Evolutionary conservation across 352 stramenopile genomes (phyloP), one percentile per base, ranked within the genome.

Genomic region (Phytopythium chamaehyphon): DNA sequence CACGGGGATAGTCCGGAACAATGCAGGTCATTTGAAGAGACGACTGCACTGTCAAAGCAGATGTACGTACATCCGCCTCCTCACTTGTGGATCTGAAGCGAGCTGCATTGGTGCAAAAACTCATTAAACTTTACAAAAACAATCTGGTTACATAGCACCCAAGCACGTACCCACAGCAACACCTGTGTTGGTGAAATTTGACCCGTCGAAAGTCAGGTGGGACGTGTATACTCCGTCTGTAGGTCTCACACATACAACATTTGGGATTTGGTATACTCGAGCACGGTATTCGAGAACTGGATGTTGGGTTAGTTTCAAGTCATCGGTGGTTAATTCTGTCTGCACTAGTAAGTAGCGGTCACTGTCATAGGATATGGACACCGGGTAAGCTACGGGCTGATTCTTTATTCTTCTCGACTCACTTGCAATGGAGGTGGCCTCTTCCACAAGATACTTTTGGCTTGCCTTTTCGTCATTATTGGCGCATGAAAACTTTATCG

Each of bases 191-290:
- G 73, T 83, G 22, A 90, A 88, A 18, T 79, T 65, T 2, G 52
- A 54, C 1, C 79, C 79, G 22, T 84, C 61, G 40, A 88, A 60
- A 2, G 73, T 78, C 14, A 90, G 19, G 10, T 60, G 62, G 6
- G 73, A 86, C 0, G 79, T 90, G 54, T 90, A 88, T 21, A 84
- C 51, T 0, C 79, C 76, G 31, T 90, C 74, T 1, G 69, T 76
- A 0, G 76, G 72, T 2, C 62, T 47, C 2, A 88, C 65, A 14
- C 67, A 60, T 1, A 46, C 39, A 40, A 88, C 69, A 24, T 73
- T 67, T 2, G 76, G 79, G 7, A 58, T 58, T n/a, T 71, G 55
- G 23, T 83, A 86, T 2, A 90, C 54, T 18, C 61, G 66, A 18
- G 84, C 45, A 12, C 10, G 31, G 8, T 21, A 52, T 1, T 52